Base-by-base conservation (phyloP, 768 basidiomycete genomes). In the Psilocybe subaeruginosa region DNA sequence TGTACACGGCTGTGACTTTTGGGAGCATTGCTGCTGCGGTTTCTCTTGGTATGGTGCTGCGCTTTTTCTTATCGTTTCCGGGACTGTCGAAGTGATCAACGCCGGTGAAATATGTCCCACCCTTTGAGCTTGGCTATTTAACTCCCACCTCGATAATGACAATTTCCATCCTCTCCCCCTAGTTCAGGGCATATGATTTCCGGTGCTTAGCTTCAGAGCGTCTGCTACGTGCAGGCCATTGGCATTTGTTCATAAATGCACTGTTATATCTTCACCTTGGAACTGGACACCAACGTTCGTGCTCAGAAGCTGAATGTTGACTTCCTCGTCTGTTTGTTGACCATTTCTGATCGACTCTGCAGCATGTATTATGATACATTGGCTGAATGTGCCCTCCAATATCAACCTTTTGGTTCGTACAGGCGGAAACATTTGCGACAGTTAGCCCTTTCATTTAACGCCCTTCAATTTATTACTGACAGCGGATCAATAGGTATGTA, bases 41-140 rank as follows among this genome's bases (percentile, higher is more conserved):
- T 61, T 62, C 63, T 51, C 50, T 63, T 35, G 61, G 45, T 55
- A 53, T 53, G 53, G 60, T 67, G 66, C 66, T 67, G 66, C 66
- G 66, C 49, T 67, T 66, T 64, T 54, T 52, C 64, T 64, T 64
- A 64, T 64, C 66, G 49, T 59, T 30, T 54, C 33, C 56, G 56
- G 56, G 64, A 27, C 56, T 55, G 57, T 48, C 47, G 54, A 63
- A 55, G 45, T 49, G 49, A 64, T 46, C 51, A n/a, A 58, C 54
- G 27, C 66, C 63, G 62, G 58, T 47, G 51, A 58, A 17, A n/a
- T 37, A 49, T 51, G 46, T 60, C 60, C 60, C 66, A 64, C 63
- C 66, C 51, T 46, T 54, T 29, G 41, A 45, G 43, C 56, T 55
- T 47, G 55, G 56, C 56, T 63, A 61, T 63, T 57, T 64, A 64